These are phyloP conservation scores for Clavaria fumosa DNA, from an alignment of 768 basidiomycete species.

Conservation along the genomic window DNA sequence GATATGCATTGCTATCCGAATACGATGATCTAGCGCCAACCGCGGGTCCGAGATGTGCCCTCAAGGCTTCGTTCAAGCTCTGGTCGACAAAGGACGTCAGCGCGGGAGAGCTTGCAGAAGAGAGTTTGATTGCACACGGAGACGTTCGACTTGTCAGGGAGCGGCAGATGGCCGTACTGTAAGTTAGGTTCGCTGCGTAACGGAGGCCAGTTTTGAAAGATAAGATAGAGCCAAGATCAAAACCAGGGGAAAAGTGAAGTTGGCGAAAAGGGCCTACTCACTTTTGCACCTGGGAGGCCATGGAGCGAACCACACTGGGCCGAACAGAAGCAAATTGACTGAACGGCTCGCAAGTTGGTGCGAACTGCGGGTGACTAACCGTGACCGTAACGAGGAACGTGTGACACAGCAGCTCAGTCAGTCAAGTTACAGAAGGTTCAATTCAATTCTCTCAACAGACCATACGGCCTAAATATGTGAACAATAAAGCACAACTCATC, in stretches of 20 bases:
- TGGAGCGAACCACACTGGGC: conserved; percentile 12
- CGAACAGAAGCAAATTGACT: no score
- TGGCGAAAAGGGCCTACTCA: no score
- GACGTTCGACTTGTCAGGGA: conserved; percentile 37
- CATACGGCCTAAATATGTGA: no score
- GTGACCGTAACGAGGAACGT: no score
- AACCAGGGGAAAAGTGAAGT: conserved; percentile 4
- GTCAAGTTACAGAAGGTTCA: no score
- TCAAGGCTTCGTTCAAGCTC: conserved; percentile 48
- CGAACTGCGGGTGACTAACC: conserved; percentile 5
- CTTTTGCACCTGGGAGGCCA: conserved; percentile 26
- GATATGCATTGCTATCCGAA: conserved; percentile 17
- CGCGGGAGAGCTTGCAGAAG: no score
- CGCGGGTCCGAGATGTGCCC: conserved; percentile 31
- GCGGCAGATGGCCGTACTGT: conserved; percentile 44
- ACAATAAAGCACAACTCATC: no score
- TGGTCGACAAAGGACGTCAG: no score
- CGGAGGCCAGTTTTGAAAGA: conserved; percentile 10
- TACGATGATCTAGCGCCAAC: conserved; percentile 18
- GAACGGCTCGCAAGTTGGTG: conserved; percentile 16
- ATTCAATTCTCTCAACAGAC: no score
- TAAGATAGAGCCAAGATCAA: conserved; percentile 6
- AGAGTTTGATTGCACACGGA: no score
- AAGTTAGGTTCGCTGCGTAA: conserved; percentile 38
- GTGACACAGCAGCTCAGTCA: no score